These are phyloP conservation scores for Saitozyma sp. DNA, from an alignment of 768 basidiomycete species.

Conservation along the genomic window DNA sequence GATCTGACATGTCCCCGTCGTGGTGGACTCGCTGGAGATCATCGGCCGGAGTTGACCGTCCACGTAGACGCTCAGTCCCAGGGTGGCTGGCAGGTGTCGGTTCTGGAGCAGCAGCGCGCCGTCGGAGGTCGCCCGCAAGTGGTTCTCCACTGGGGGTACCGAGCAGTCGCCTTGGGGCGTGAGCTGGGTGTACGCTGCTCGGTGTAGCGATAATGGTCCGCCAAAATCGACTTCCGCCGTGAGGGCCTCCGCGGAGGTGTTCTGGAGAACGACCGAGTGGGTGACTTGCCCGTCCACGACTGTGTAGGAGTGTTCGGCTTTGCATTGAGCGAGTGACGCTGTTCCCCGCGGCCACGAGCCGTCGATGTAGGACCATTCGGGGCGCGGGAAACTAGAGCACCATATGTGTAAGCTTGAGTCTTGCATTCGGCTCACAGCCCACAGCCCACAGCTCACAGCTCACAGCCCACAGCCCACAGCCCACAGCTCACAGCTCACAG, in stretches of 20 bases:
- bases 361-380: background rate
- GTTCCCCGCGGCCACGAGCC: background rate
- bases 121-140: too few relatives aligned
- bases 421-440: background rate
- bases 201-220: background rate
- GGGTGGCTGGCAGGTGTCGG: too few relatives aligned
- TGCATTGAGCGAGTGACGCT: background rate
- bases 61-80: too few relatives aligned
- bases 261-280: background rate
- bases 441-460: background rate
- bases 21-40: too few relatives aligned
- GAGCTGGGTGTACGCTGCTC: background rate
- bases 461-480: too few relatives aligned
- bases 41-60: too few relatives aligned
- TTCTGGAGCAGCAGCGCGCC: too few relatives aligned
- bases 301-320: background rate
- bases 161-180: constrained; percentile 1
- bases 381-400: background rate
- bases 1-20: too few relatives aligned
- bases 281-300: background rate
- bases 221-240: background rate
- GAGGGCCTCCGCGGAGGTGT: background rate
- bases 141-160: background rate
- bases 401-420: background rate
- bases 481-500: background rate